Percentiles rank a stretch among this genome's conserved stretches.
These are phyloP conservation scores for Camptophora hylomeconis DNA, from an alignment of 2,329 filamentous ascomycete genomes.

Conservation along the genomic window DNA sequence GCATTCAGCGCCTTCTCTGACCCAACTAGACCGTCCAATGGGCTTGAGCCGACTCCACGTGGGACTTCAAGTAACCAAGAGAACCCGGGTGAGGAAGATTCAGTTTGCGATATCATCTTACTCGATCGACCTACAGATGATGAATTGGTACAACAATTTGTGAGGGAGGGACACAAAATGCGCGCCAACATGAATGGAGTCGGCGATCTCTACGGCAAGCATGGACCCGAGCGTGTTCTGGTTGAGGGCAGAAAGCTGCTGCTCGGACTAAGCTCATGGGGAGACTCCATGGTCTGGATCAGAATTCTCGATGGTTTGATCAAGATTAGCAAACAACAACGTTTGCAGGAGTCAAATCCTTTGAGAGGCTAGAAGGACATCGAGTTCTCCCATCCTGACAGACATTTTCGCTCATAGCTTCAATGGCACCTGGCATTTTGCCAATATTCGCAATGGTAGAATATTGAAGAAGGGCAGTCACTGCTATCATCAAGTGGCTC, in stretches of 20 bases:
- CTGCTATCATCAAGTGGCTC: no score
- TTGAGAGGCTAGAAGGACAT: no score
- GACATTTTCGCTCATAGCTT: no score
- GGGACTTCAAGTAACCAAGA: no score
- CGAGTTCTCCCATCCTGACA: no score
- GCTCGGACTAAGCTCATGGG: conserved; percentile 3
- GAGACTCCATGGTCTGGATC: conserved; percentile 5
- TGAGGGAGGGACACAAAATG: conserved; percentile 36
- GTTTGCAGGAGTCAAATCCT: no score
- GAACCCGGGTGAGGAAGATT: background rate
- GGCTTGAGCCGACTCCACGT: no score
- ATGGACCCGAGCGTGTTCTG: conserved; percentile 6
- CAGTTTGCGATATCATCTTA: conserved; percentile 26
- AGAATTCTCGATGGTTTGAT: conserved; percentile 5
- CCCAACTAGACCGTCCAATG: no score
- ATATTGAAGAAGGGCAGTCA: no score
- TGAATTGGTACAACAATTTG: conserved; percentile 44
- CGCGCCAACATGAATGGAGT: conserved; percentile 38
- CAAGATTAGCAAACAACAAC: no score
- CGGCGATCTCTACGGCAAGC: conserved; percentile 25
- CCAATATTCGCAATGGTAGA: no score
- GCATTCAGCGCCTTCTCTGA: conserved; percentile 29
- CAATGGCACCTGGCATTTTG: no score
- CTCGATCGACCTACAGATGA: conserved; percentile 44
- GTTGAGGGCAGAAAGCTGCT: conserved; percentile 9